Evolutionary conservation across 2,329 filamentous ascomycete species (phyloP).

Genomic region (Plectosphaerella sp.): DNA sequence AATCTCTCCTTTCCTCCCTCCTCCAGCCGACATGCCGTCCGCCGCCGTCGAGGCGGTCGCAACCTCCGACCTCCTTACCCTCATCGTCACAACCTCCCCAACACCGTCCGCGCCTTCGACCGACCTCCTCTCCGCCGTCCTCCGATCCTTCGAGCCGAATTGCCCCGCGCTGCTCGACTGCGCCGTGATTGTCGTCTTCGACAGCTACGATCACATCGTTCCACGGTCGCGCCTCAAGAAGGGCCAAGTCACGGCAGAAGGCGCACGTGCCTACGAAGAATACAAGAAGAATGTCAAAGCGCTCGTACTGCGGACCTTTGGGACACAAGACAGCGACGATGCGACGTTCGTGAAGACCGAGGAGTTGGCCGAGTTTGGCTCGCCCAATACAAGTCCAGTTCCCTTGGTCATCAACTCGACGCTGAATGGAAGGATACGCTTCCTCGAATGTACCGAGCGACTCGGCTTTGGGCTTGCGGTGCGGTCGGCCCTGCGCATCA

Average conservation of each 20-base stretch:
- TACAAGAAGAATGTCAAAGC: conserved; percentile 45
- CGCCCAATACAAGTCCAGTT: conserved; percentile 6
- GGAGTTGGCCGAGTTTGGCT: conserved; percentile 44
- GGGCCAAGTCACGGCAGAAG: conserved; percentile 43
- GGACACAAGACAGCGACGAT: neutral
- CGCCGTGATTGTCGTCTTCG: conserved; percentile 45
- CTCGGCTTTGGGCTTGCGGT: conserved; percentile 51
- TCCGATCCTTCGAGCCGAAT: conserved; percentile 38
- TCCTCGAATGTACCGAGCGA: conserved; percentile 41
- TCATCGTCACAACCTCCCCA: conserved; percentile 51
- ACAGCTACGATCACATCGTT: conserved; percentile 44
- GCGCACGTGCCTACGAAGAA: conserved; percentile 31
- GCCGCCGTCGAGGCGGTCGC: neutral
- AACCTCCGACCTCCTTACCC: conserved; percentile 24
- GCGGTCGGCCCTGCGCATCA: conserved; percentile 42
- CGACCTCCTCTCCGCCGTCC: conserved; percentile 42
- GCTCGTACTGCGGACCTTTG: conserved; percentile 29
- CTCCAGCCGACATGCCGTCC: neutral
- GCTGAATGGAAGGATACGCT: conserved; percentile 31
- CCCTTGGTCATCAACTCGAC: conserved; percentile 29
- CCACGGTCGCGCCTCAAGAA: conserved; percentile 43
- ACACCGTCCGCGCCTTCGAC: conserved; percentile 50
- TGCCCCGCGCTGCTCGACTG: conserved; percentile 37
- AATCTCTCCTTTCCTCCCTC: neutral
- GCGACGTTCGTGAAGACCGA: conserved; percentile 8